These are phyloP conservation scores for Neoboletus brunneissimus DNA, from an alignment of 768 basidiomycete genomes.

Conservation along the genomic window DNA sequence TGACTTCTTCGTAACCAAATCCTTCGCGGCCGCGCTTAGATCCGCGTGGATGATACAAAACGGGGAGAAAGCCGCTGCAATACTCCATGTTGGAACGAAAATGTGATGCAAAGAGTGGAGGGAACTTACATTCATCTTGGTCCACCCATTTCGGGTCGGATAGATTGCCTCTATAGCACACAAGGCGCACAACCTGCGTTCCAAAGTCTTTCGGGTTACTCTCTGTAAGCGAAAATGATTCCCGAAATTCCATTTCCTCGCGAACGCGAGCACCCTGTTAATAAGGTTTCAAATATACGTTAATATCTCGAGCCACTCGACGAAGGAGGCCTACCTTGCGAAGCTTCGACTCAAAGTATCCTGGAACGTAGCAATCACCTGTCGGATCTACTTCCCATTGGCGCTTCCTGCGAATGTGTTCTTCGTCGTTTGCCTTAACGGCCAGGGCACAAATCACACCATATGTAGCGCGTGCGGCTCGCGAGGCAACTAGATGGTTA, in stretches of 20 bases:
- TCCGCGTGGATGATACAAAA: slow-evolving; percentile 4
- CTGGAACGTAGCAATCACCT: slow-evolving; percentile 10
- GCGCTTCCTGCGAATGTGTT: slow-evolving; percentile 7
- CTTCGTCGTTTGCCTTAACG: background rate
- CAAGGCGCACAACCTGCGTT: slow-evolving; percentile 2
- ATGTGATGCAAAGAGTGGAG: too few species aligned
- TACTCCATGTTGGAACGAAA: background rate
- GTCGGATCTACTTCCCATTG: slow-evolving; percentile 10
- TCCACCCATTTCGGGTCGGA: slow-evolving; percentile 14
- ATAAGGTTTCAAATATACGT: too few species aligned
- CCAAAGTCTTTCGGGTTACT: background rate
- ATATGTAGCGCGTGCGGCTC: slow-evolving; percentile 6
- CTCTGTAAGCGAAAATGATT: slow-evolving; percentile 10
- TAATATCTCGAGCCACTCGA: background rate
- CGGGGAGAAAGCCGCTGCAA: slow-evolving; percentile 3
- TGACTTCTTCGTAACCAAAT: background rate
- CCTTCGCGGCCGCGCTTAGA: background rate
- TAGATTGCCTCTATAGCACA: slow-evolving; percentile 9
- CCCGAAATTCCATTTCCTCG: slow-evolving; percentile 7
- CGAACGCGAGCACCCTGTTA: slow-evolving; percentile 1
- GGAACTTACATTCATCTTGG: slow-evolving; percentile 9
- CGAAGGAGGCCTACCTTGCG: background rate
- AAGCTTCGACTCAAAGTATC: slow-evolving; percentile 14
- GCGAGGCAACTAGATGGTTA: background rate
- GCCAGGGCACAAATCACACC: slow-evolving; percentile 4